phyloP scores from a whole-genome alignment of 805 yeast genomes.

The Saccharomycopsis selenospora region DNA sequence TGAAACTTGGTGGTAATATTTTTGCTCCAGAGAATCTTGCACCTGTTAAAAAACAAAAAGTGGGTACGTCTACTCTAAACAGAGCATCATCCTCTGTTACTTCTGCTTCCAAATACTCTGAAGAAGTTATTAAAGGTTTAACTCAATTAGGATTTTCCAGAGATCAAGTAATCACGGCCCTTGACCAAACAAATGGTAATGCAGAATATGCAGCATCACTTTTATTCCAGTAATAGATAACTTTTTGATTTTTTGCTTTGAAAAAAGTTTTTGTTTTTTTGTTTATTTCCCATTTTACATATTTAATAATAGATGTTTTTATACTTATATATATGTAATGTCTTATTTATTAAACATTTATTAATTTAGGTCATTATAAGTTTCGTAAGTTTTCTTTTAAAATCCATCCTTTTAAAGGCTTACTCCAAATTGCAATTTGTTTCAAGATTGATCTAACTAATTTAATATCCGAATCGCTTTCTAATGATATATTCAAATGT shows the following conservation, averaged over 20 bases:
- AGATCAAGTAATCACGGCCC: slow-evolving; percentile 55
- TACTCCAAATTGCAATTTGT: slow-evolving; percentile 62
- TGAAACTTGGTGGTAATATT: slow-evolving; percentile 32
- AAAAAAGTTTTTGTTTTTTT: no score
- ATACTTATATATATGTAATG: no score
- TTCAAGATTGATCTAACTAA: slow-evolving; percentile 61
- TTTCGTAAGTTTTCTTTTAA: slow-evolving; percentile 46
- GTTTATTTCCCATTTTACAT: no score
- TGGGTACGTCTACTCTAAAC: not conserved
- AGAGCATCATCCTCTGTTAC: slow-evolving; percentile 18
- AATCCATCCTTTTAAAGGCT: slow-evolving; percentile 52
- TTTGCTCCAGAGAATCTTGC: slow-evolving; percentile 10
- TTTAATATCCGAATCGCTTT: slow-evolving; percentile 44
- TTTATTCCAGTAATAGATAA: slow-evolving; percentile 39
- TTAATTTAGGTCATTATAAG: no score
- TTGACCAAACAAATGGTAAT: slow-evolving; percentile 64
- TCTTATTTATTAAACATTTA: no score
- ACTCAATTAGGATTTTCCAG: slow-evolving; percentile 66
- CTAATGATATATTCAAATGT: slow-evolving; percentile 34
- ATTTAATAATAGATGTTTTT: no score
- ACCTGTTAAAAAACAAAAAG: slow-evolving; percentile 7
- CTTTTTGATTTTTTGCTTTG: no score
- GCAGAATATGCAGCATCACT: slow-evolving; percentile 81
- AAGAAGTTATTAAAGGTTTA: slow-evolving; percentile 38
- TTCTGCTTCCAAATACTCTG: slow-evolving; percentile 27